Evolutionary conservation across 257 asterid species (phyloP), one percentile per base, ranked within the genome.

Genomic region (Petrea volubilis): DNA sequence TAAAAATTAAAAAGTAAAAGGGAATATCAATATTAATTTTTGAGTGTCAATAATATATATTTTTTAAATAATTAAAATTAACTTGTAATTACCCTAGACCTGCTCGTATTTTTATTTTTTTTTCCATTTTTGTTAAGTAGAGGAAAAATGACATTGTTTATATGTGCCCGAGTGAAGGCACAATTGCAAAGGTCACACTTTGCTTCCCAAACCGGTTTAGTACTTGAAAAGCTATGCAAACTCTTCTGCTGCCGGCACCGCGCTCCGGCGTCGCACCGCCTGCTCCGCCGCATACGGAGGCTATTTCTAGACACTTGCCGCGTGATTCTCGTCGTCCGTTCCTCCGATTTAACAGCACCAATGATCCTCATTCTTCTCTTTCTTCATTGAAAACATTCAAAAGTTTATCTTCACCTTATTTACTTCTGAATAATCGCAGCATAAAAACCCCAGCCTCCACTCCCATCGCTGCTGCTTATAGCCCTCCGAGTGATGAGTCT

Each of bases 181-280:
- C n/a, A n/a, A n/a, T n/a, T n/a, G 27, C 53, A 6, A 18, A 23
- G 14, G 12, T n/a, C 17, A 41, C 21, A 40, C 67, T 46, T 69
- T 7, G 60, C 77, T 77, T 28, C 50, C n/a, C 28, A 14, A 36
- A 44, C 9, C 47, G 23, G 71, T 12, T 74, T 23, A 65, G 10
- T 13, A 41, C 51, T 53, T 21, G 15, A 6, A 17, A 55, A 79
- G 77, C 85, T 67, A 93, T 91, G 98, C 97, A 89, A 73, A 77
- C 96, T 74, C 85, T 93, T 49, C 84, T 93, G 64, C 73, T 74
- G 78, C 96, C 96, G 87, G 90, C 96, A 25, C 85, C 81, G 55
- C 87, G 85, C 76, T 79, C 92, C 85, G 87, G 82, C 82, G 56
- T 57, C 69, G 85, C 91, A 17, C 85, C 86, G 15, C 84, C 83